Evolutionary conservation across 768 basidiomycete genomes (phyloP).

Genomic region (Daedalea quercina): DNA sequence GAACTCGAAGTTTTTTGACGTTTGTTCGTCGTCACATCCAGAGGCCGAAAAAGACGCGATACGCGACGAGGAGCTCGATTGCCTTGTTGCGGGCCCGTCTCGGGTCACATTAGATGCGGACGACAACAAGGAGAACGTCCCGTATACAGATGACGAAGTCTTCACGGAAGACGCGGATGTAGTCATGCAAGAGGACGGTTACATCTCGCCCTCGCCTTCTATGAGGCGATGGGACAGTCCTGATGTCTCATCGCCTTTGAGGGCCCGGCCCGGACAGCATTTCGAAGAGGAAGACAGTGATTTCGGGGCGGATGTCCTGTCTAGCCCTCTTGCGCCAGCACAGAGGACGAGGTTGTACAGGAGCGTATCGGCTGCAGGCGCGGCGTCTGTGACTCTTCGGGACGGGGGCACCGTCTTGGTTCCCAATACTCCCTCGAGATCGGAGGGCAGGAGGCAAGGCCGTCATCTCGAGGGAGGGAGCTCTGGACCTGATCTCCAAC

Average conservation of each 20-base stretch:
- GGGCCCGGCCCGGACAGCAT: conserved; percentile 14
- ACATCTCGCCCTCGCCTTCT: conserved; percentile 65
- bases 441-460: conserved; percentile 11
- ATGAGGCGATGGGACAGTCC: conserved; percentile 42
- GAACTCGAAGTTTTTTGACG: conserved; percentile 17
- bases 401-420: conserved; percentile 18
- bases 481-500: conserved; percentile 36
- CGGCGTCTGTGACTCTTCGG: neutral
- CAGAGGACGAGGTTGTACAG: conserved; percentile 4
- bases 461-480: conserved; percentile 1
- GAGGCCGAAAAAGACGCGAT: neutral
- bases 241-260: conserved; percentile 60
- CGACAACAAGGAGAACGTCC: conserved; percentile 40
- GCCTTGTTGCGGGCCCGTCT: conserved; percentile 29
- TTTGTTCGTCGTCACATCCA: neutral
- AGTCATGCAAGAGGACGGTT: conserved; percentile 76
- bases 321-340: conserved; percentile 33
- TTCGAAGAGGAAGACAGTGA: conserved; percentile 22
- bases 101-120: conserved; percentile 12
- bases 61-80: neutral
- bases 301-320: conserved; percentile 47
- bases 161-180: conserved; percentile 31
- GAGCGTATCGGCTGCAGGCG: conserved; percentile 7
- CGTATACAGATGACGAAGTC: conserved; percentile 22
- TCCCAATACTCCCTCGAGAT: conserved; percentile 20